These are phyloP conservation scores for Styphnolobium japonicum DNA, from an alignment of 306 rosid genomes.

Conservation along the genomic window DNA sequence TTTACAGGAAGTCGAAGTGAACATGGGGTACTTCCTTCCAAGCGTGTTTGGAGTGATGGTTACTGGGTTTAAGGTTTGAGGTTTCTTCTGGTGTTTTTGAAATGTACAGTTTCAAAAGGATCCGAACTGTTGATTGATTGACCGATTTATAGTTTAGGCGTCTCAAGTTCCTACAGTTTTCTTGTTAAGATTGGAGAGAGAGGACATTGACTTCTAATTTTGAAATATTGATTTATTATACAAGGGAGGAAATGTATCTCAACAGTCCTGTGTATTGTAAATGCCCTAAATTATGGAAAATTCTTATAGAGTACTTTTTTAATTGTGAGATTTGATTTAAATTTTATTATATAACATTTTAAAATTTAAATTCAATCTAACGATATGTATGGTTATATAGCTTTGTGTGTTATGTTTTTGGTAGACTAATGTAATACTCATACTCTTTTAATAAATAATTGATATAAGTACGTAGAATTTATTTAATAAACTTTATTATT, in stretches of 20 bases:
- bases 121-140: slow-evolving; percentile 35
- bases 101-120: slow-evolving; percentile 64
- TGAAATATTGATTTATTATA: slow-evolving; percentile 60
- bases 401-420: no score
- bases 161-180: slow-evolving; percentile 32
- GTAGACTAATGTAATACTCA: no score
- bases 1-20: slow-evolving; percentile 75
- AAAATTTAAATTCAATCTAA: no score
- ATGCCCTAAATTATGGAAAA: slow-evolving; percentile 6
- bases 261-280: slow-evolving; percentile 35
- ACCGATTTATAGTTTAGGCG: slow-evolving; percentile 42
- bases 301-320: no score
- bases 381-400: no score
- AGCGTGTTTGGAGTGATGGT: slow-evolving; percentile 43
- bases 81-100: slow-evolving; percentile 29
- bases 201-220: slow-evolving; percentile 53
- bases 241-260: slow-evolving; percentile 51
- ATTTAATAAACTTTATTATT: no score
- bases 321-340: no score
- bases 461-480: no score
- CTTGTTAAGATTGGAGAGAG: slow-evolving; percentile 27
- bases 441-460: no score
- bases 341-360: no score
- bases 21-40: slow-evolving; percentile 63
- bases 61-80: slow-evolving; percentile 51